Percentiles rank a stretch among this genome's conserved stretches.
phyloP scores from a whole-genome alignment of 2,329 filamentous ascomycete species.

The Penicillium sp. region DNA sequence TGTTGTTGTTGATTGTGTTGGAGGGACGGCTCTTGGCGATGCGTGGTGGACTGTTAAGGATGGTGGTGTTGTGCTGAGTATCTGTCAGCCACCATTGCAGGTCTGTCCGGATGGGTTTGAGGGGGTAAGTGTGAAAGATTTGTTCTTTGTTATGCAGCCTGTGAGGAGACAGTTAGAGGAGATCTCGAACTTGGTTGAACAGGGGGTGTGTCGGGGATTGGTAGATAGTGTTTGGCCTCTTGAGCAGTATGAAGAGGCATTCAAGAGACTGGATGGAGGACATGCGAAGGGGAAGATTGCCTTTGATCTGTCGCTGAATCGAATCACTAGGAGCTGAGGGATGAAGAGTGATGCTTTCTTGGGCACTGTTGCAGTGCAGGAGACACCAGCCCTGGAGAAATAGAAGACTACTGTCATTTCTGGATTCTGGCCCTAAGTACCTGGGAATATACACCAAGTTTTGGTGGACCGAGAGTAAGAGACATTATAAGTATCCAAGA shows the following conservation, averaged over 20 bases:
- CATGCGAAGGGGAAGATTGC: conserved; percentile 46
- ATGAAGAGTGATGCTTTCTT: not conserved
- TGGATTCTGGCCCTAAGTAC: too few species aligned
- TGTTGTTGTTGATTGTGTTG: conserved; percentile 46
- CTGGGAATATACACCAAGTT: too few species aligned
- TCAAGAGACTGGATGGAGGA: conserved; percentile 38
- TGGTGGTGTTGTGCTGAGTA: conserved; percentile 38
- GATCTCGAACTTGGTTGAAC: conserved; percentile 41
- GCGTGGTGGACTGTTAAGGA: conserved; percentile 43
- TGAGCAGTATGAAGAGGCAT: conserved; percentile 40
- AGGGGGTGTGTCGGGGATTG: conserved; percentile 32
- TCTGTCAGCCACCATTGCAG: conserved; percentile 36
- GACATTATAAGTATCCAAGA: not conserved
- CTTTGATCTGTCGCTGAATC: conserved; percentile 23
- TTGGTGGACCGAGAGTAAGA: not conserved
- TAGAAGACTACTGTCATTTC: too few species aligned
- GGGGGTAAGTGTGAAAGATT: conserved; percentile 27
- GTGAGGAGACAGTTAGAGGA: conserved; percentile 34
- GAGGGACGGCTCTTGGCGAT: conserved; percentile 40
- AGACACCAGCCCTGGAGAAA: too few species aligned
- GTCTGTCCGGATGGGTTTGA: conserved; percentile 26
- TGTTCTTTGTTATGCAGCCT: conserved; percentile 45
- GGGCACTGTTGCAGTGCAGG: too few species aligned
- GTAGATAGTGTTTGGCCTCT: conserved; percentile 44
- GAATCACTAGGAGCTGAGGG: not conserved